Conservation (phyloP, 2,329 filamentous ascomycete species). For the Lachnum nothofagi region DNA sequence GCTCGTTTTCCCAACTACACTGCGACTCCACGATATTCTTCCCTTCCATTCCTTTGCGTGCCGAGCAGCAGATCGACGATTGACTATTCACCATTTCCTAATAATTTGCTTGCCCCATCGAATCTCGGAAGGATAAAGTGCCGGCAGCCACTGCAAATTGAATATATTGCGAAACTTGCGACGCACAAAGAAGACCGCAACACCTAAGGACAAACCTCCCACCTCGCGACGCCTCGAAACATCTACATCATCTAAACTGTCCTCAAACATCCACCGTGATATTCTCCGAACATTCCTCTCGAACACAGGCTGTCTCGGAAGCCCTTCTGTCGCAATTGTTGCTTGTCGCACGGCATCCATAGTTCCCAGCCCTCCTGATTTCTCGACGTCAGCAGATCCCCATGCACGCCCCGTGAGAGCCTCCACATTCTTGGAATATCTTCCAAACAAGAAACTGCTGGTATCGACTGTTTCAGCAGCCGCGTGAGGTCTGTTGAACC, state of each 20-base stretch:
- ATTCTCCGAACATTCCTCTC: not conserved
- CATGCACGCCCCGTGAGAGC: conserved; percentile 13
- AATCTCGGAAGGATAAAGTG: conserved; percentile 57
- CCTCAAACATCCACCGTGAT: not conserved
- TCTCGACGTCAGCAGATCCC: conserved; percentile 1
- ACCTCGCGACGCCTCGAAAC: not conserved
- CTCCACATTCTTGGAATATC: conserved; percentile 6
- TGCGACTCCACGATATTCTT: not conserved
- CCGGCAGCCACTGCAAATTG: not conserved
- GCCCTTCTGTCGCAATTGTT: conserved; percentile 3
- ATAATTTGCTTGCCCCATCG: conserved; percentile 31
- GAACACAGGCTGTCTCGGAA: conserved; percentile 3
- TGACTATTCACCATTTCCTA: not conserved
- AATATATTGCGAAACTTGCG: not conserved
- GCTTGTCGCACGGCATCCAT: conserved; percentile 1
- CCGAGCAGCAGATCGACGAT: too few species aligned
- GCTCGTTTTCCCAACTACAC: conserved; percentile 1
- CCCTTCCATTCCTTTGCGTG: not conserved
- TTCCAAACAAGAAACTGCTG: not conserved
- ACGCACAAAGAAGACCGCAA: not conserved
- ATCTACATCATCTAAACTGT: not conserved
- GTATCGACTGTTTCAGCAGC: not conserved
- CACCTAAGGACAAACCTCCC: not conserved
- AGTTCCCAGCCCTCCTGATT: conserved; percentile 1
- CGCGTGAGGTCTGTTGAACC: not conserved